These are phyloP conservation scores for Nigrograna mackinnonii DNA, from an alignment of 2,329 filamentous ascomycete species.

Conservation along the genomic window DNA sequence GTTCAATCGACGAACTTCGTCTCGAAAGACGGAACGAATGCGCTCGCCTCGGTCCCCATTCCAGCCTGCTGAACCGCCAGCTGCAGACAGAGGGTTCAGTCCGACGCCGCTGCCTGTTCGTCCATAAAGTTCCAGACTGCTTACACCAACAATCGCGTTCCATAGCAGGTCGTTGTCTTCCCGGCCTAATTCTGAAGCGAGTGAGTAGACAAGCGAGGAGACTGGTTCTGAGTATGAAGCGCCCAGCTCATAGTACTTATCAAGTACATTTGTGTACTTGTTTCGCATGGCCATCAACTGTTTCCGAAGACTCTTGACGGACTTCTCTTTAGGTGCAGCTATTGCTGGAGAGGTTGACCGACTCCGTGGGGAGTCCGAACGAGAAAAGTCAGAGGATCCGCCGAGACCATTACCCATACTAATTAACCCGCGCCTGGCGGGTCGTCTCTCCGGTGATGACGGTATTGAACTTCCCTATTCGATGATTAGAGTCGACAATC, in stretches of 20 bases:
- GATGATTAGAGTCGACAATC: slow-evolving; percentile 19
- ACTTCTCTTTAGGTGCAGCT: slow-evolving; percentile 60
- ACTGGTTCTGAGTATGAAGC: slow-evolving; percentile 94
- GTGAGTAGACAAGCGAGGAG: slow-evolving; percentile 89
- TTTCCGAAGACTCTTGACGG: slow-evolving; percentile 71
- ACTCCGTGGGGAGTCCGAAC: slow-evolving; percentile 41
- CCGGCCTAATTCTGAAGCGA: slow-evolving; percentile 91
- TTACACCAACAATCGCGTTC: slow-evolving; percentile 92
- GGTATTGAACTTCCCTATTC: slow-evolving; percentile 58
- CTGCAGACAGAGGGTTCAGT: slow-evolving; percentile 58
- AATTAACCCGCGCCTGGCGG: slow-evolving; percentile 61
- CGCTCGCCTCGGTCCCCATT: slow-evolving; percentile 79
- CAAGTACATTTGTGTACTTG: slow-evolving; percentile 76
- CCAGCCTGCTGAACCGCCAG: slow-evolving; percentile 69
- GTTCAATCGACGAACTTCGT: slow-evolving; percentile 93
- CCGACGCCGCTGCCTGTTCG: slow-evolving; percentile 81
- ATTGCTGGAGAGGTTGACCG: slow-evolving; percentile 38
- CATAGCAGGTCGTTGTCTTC: slow-evolving; percentile 97
- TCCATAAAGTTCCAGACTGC: slow-evolving; percentile 90
- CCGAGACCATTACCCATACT: slow-evolving; percentile 28
- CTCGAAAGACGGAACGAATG: slow-evolving; percentile 82
- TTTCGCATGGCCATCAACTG: slow-evolving; percentile 74
- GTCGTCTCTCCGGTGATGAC: slow-evolving; percentile 67
- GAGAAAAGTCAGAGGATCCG: slow-evolving; percentile 43
- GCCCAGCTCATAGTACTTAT: slow-evolving; percentile 83